Conservation (phyloP, 2,329 filamentous ascomycete genomes). For the Ascochyta rabiei region DNA sequence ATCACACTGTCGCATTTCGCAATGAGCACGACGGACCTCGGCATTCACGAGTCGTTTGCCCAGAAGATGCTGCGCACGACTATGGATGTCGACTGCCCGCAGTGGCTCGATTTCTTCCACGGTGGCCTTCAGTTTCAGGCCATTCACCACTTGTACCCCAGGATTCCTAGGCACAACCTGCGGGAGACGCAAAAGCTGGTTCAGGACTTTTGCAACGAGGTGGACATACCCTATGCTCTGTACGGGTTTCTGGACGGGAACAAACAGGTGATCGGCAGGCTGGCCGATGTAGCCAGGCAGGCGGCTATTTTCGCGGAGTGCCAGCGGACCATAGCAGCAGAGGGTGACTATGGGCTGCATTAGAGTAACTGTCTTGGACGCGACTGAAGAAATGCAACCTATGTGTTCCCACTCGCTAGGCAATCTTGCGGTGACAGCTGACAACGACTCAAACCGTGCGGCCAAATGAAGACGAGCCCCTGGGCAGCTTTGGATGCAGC, state of each 20-base stretch:
- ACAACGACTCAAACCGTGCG: neutral
- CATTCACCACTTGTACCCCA: conserved; percentile 72
- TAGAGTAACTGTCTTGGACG: conserved; percentile 5
- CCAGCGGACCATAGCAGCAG: conserved; percentile 49
- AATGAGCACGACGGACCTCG: conserved; percentile 71
- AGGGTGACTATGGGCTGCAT: conserved; percentile 40
- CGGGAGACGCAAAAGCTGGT: conserved; percentile 65
- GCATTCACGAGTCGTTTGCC: conserved; percentile 69
- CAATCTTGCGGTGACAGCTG: neutral
- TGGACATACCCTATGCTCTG: conserved; percentile 66
- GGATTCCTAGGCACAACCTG: conserved; percentile 72
- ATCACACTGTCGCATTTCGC: conserved; percentile 76
- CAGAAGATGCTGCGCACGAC: conserved; percentile 74
- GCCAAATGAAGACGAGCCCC: conserved; percentile 8
- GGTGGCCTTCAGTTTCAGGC: conserved; percentile 76
- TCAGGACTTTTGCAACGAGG: conserved; percentile 68
- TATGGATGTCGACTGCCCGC: conserved; percentile 75
- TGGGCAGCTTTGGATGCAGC: conserved; percentile 10
- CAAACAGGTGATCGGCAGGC: conserved; percentile 58
- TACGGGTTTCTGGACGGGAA: conserved; percentile 69
- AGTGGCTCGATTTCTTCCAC: conserved; percentile 74
- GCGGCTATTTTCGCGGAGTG: conserved; percentile 65
- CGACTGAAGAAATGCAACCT: conserved; percentile 1
- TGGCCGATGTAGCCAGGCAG: conserved; percentile 67
- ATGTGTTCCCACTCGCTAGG: neutral